Evolutionary conservation across 2,329 filamentous ascomycete genomes (phyloP).

Genomic region (Xylaria digitata): DNA sequence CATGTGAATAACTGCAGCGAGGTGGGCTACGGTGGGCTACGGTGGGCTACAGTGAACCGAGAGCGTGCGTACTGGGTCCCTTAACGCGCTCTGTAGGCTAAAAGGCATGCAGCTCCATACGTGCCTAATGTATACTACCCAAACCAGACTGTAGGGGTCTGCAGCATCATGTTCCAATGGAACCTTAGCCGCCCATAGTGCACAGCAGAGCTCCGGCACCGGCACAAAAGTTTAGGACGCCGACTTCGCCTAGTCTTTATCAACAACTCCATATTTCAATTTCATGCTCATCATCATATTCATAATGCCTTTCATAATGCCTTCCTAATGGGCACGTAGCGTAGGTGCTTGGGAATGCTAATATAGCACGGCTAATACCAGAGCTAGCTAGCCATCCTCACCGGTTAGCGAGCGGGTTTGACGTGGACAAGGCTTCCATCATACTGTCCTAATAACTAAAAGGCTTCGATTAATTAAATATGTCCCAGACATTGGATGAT

Average conservation of each 20-base stretch:
- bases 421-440: constrained; percentile 5
- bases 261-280: constrained; percentile 22
- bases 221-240: constrained; percentile 29
- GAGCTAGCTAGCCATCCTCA: background rate
- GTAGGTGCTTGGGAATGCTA: background rate
- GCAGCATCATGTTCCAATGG: background rate
- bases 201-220: constrained; percentile 20
- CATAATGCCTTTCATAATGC: constrained; percentile 14
- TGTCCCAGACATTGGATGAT: constrained; percentile 12
- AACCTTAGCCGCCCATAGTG: background rate
- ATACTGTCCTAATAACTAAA: constrained; percentile 17
- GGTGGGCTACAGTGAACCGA: background rate
- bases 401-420: background rate
- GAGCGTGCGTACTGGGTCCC: background rate
- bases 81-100: background rate
- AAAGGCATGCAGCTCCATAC: background rate
- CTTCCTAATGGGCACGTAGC: background rate
- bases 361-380: constrained; percentile 1
- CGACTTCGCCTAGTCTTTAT: constrained; percentile 30
- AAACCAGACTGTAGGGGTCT: too few species aligned
- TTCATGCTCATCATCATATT: constrained; percentile 33
- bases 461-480: constrained; percentile 11
- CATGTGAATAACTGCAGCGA: constrained; percentile 3
- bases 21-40: background rate
- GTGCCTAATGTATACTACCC: too few species aligned